Base-by-base conservation (phyloP, 768 basidiomycete genomes). In the Suillus lakei region DNA sequence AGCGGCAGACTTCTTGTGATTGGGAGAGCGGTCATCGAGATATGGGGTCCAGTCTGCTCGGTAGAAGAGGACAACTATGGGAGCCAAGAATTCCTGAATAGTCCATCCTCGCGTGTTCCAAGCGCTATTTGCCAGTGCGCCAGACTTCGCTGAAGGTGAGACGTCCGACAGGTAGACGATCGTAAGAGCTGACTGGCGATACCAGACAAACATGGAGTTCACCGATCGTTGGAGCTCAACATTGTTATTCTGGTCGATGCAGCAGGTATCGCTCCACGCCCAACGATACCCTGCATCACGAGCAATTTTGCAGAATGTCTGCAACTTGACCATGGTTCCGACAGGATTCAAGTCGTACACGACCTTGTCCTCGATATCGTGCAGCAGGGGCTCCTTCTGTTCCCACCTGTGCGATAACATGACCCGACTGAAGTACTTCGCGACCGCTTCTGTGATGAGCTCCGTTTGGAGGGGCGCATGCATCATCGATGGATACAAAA, bases 81-180 rank as follows among this genome's bases (percentile, higher is more conserved):
- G 63, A 10, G 66, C 66, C 10, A 67, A 39, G 6, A 60, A 58
- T 21, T 64, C 63, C 44, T 59, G 63, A 6, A 58, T 21, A 5
- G 63, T 64, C 66, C 62, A 64, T 55, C 63, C 62, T 16, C 65
- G 38, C 3, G 55, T 64, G 18, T 63, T 58, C 65, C 65, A 66
- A n/a, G 56, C n/a, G 8, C 50, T 63, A 0, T 18, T 32, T 21
- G 34, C 28, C 43, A 51, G 23, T 2, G 58, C 18, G 9, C 28
- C 51, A 32, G 18, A 53, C 18, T 53, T 51, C 4, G 50, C 26
- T 9, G 50, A 51, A 16, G 50, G 16, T 4, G 8, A 9, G 18
- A 53, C 51, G 18, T 53, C 51, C 9, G 28, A 53, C 18, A 53
- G 30, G 30, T 53, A 53, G 30, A 53, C 18, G 18, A 53, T 53